Evolutionary conservation across 192 early-diverging fungal species (phyloP).

Genomic region (Backusella tarrabulga): DNA sequence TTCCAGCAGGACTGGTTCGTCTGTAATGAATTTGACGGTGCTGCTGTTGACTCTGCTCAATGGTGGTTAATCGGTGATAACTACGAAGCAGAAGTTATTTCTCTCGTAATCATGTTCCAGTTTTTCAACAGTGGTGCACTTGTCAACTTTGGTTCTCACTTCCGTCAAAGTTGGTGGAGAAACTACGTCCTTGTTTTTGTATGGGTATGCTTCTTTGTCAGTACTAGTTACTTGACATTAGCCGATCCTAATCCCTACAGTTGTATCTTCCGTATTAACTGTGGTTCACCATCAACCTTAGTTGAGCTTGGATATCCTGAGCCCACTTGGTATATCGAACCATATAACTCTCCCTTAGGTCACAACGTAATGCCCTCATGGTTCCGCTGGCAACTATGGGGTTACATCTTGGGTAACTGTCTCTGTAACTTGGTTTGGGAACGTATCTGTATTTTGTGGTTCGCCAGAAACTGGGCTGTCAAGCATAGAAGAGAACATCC

Average conservation of each 20-base stretch:
- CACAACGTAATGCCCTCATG: slow-evolving; percentile 69
- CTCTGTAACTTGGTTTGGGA: slow-evolving; percentile 43
- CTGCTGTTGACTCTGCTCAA: slow-evolving; percentile 53
- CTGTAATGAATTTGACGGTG: slow-evolving; percentile 78
- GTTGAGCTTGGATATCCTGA: slow-evolving; percentile 34
- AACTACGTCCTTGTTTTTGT: slow-evolving; percentile 62
- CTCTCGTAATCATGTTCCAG: slow-evolving; percentile 64
- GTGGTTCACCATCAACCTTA: slow-evolving; percentile 49
- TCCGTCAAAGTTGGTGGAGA: slow-evolving; percentile 59
- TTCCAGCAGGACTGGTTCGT: slow-evolving; percentile 72
- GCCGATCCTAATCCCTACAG: slow-evolving; percentile 55
- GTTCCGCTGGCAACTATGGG: slow-evolving; percentile 65
- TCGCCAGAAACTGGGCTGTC: slow-evolving; percentile 40
- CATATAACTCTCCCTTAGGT: slow-evolving; percentile 60
- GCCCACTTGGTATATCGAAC: slow-evolving; percentile 40
- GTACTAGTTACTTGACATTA: slow-evolving; percentile 49
- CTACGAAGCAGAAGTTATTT: slow-evolving; percentile 66
- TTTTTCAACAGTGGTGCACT: slow-evolving; percentile 68
- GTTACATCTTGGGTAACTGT: slow-evolving; percentile 40
- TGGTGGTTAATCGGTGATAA: slow-evolving; percentile 86
- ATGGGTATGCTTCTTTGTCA: slow-evolving; percentile 45
- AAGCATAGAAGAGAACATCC: slow-evolving; percentile 13
- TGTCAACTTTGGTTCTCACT: slow-evolving; percentile 68
- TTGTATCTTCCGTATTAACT: slow-evolving; percentile 65
- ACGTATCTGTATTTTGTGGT: slow-evolving; percentile 51